Conservation (phyloP, 2,329 filamentous ascomycete species). For the Talaromyces pinophilus region DNA sequence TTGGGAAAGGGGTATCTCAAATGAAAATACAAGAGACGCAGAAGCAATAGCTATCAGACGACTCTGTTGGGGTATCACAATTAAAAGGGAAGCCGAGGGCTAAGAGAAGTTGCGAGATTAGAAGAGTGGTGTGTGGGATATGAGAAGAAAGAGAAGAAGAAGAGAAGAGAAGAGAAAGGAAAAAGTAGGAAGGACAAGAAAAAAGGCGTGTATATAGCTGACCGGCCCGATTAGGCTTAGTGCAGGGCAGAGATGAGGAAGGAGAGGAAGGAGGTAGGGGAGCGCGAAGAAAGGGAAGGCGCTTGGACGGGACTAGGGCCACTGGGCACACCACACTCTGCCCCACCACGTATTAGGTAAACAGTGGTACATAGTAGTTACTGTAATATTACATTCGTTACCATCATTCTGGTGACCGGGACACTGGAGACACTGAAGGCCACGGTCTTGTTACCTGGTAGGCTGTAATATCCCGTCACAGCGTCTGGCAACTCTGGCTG, state of each 20-base stretch:
- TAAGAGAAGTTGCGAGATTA: slow-evolving; percentile 28
- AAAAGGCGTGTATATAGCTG: slow-evolving; percentile 24
- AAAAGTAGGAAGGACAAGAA: slow-evolving; percentile 30
- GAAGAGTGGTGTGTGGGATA: not conserved
- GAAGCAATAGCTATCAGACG: slow-evolving; percentile 37
- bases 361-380: not conserved
- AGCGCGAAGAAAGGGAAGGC: slow-evolving; percentile 4
- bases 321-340: not conserved
- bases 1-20: slow-evolving; percentile 37
- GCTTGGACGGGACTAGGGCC: slow-evolving; percentile 5
- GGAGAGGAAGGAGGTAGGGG: not conserved
- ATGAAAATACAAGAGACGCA: slow-evolving; percentile 32
- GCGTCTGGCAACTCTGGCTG: not conserved
- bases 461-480: not conserved
- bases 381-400: not conserved
- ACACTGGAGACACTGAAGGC: not conserved
- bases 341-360: slow-evolving; percentile 6
- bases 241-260: slow-evolving; percentile 7
- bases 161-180: slow-evolving; percentile 30
- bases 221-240: slow-evolving; percentile 9
- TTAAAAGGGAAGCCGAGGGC: slow-evolving; percentile 30
- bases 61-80: slow-evolving; percentile 40
- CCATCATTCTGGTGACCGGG: not conserved
- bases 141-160: slow-evolving; percentile 24
- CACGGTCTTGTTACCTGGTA: not conserved